Evolutionary conservation across 106 monocot species (phyloP), one percentile per base, ranked within the genome.

Genomic region (Amphibolis antarctica): DNA sequence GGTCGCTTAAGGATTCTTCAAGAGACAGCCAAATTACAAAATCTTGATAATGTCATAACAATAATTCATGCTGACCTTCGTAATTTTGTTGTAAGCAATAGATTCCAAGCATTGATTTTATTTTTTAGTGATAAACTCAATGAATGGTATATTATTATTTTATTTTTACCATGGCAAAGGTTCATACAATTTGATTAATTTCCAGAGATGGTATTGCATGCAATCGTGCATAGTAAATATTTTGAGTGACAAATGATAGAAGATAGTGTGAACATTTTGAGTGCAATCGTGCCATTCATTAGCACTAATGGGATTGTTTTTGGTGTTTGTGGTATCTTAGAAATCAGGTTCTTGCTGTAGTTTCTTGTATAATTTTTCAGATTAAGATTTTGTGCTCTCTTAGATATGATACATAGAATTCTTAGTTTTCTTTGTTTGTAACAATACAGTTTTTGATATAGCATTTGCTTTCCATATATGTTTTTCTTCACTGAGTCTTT

Each of bases 1-100:
- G 89, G 89, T 1, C 86, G 94, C 19, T 73, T 96, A 59, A 81
- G 94, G 71, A 76, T 96, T 64, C 84, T 96, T 44, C 78, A 69
- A 66, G 94, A 96, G 54, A 55, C 86, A 28, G 75, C 89, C 3
- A 82, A 70, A 46, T 48, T 71, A 55, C 84, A 85, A 10, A 63
- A 76, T 49, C 66, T 90, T 25, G 80, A 79, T 66, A 53, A 75
- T 62, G 75, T 89, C 66, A 72, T 96, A 63, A 70, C 67, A 12
- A 59, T 79, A 47, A 62, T 74, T 55, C 81, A 80, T 69, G 75
- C 86, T 74, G 89, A 96, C 53, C 81, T 96, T 67, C 86, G 86
- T 53, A 30, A 62, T 55, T 84, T 84, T 74, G 47, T 74, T 50
- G 94, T 96, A 72, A 83, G 89, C 68, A 64, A 63, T 26, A 11